Base-by-base conservation (phyloP, 345 rosid genomes). In the Conringia planisiliqua region DNA sequence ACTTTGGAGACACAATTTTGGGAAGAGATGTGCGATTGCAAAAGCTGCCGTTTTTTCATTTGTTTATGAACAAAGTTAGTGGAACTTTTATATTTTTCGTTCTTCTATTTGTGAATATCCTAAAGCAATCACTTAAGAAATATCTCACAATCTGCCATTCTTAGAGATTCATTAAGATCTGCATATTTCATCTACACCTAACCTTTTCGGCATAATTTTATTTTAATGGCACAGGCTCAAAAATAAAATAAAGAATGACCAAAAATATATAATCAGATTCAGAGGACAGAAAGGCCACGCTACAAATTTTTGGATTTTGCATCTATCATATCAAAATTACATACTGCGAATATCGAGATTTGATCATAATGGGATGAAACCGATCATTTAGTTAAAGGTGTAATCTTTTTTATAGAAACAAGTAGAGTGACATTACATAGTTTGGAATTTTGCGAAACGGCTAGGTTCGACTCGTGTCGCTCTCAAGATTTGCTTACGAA, bases 131-230 rank as follows among this genome's bases (percentile, higher is more conserved):
- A 22, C 77, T 64, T 43, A 10, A 11, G 8, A 42, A 72, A 62
- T 2, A 72, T 62, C 16, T 40, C 62, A 62, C 54, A 72, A 72
- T 32, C 44, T 63, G 64, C 17, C 38, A 73, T 51, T 52, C 70
- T 20, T 30, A 29, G 18, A 72, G 77, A 72, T 72, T 62, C 56
- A 22, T 29, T 32, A 63, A 30, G 77, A 72, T 63, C 56, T 73
- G 29, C 46, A 54, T 40, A 30, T 30, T 27, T 73, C 63, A 63
- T 32, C 16, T 54, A 42, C 70, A 33, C 64, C 64, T 63, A 63
- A 63, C 64, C 24, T 62, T 52, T 50, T 29, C 26, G 24, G 77
- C 27, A 9, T 39, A 62, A n/a, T 62, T 32, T 38, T 38, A 26
- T 14, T 62, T 29, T 72, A 52, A 29, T 13, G 17, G 2, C 40